Evolutionary conservation across 495 filamentous ascomycete species (phyloP).

Genomic region (Penicillium canescens): DNA sequence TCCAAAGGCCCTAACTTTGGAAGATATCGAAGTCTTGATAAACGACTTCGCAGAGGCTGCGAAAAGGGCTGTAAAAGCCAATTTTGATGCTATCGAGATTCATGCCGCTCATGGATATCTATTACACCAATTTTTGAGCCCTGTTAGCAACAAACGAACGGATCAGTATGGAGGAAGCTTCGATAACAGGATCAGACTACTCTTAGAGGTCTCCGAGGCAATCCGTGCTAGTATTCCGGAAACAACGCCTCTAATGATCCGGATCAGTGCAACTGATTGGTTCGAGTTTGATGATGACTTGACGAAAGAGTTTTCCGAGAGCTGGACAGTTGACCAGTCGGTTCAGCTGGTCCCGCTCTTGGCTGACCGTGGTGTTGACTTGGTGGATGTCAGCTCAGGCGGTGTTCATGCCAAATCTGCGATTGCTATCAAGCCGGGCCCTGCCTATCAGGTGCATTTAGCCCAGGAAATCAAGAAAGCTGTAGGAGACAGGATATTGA

Average conservation of each 20-base stretch:
- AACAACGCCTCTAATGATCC: constrained; percentile 60
- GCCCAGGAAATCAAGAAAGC: constrained; percentile 46
- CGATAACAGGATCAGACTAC: constrained; percentile 53
- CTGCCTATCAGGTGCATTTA: constrained; percentile 47
- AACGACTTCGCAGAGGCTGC: constrained; percentile 46
- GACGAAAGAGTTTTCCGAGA: constrained; percentile 38
- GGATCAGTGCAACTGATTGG: constrained; percentile 56
- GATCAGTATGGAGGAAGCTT: constrained; percentile 58
- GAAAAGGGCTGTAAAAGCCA: constrained; percentile 46
- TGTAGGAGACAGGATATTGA: constrained; percentile 43
- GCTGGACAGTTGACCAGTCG: constrained; percentile 53
- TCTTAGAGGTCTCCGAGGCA: constrained; percentile 48
- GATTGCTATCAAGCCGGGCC: constrained; percentile 50
- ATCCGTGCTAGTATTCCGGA: constrained; percentile 49
- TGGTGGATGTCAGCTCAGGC: constrained; percentile 58
- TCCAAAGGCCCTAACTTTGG: constrained; percentile 46
- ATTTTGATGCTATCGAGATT: constrained; percentile 52
- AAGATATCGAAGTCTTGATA: constrained; percentile 52
- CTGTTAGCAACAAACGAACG: constrained; percentile 53
- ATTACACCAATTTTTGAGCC: constrained; percentile 57
- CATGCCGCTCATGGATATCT: constrained; percentile 61
- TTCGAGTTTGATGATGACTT: constrained; percentile 41
- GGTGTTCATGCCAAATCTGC: constrained; percentile 53
- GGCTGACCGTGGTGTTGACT: constrained; percentile 52
- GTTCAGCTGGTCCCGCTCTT: constrained; percentile 46